Evolutionary conservation across 768 basidiomycete genomes (phyloP), one percentile per base, ranked within the genome.

Genomic region (Rhodosporidiobolus odoratus): DNA sequence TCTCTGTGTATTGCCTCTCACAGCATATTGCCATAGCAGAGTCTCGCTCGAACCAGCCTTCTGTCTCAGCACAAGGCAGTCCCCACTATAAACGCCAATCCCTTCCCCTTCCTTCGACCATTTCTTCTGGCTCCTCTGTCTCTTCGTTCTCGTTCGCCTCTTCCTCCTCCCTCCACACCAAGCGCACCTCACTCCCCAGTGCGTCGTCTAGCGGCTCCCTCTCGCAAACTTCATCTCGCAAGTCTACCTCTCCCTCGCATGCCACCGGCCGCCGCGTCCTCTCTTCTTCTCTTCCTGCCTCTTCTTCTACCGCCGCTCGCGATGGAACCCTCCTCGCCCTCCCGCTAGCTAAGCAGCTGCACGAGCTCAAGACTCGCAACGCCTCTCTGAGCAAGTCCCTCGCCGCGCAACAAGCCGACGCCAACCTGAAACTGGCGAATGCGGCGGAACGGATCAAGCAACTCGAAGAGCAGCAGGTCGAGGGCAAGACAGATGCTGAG

Each of bases 351-450:
- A 32, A 43, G 15, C 68, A 74, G 50, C 65, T 74, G 30, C 58
- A 47, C 25, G 45, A 50, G 4, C 66, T 68, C 59, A 74, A 71
- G 38, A 34, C 66, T 13, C 73, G 73, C 54, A 62, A 58, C 32
- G 32, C 30, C 15, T 15, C 30, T 6, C 54, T 62, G 25, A 21
- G 13, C 17, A 37, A 38, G 35, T 13, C 41, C 6, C 62, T 65
- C 47, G 53, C 40, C 10, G 35, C 48, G 8, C 40, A 50, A 27
- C 35, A 52, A 23, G 40, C 34, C 3, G 32, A 43, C 2, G 37
- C 35, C 5, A 52, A 45, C 35, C 35, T 30, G 17, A 35, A 64
- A 34, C 50, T 63, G 15, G 40, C 41, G 6, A 25, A 50, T 16
- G 66, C 66, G 21, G 45, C 38, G 4, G 66, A 54, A 5, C 59